These are phyloP conservation scores for Pseudophaeomoniella oleicola DNA, from an alignment of 2,329 filamentous ascomycete genomes.

Conservation along the genomic window DNA sequence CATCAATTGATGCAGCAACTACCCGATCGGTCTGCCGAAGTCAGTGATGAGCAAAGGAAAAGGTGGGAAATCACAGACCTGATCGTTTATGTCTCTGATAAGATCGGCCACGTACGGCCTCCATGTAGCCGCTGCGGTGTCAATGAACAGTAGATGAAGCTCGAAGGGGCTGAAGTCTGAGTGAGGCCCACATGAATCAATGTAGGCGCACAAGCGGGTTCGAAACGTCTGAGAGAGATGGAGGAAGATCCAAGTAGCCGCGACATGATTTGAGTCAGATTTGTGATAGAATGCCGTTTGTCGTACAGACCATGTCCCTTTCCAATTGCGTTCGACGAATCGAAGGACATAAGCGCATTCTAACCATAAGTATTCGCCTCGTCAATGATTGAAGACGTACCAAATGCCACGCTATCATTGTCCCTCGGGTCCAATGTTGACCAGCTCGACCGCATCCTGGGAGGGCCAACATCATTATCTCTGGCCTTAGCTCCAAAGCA, in stretches of 20 bases:
- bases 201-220: not conserved
- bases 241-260: not conserved
- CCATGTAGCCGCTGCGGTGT: not conserved
- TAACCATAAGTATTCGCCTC: not conserved
- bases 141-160: not conserved
- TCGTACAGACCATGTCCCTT: not conserved
- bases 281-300: not conserved
- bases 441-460: not conserved
- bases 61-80: too few species aligned
- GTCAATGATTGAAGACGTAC: not conserved
- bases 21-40: too few species aligned
- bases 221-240: not conserved
- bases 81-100: too few species aligned
- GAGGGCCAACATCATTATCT: not conserved
- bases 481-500: not conserved
- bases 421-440: not conserved
- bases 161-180: not conserved
- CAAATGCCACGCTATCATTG: not conserved
- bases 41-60: too few species aligned
- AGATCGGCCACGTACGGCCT: not conserved
- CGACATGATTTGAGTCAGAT: not conserved
- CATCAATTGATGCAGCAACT: too few species aligned
- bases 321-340: not conserved
- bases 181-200: not conserved
- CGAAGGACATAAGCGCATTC: not conserved